Base-by-base conservation (phyloP, 306 rosid species). In the Vigna unguiculata region DNA sequence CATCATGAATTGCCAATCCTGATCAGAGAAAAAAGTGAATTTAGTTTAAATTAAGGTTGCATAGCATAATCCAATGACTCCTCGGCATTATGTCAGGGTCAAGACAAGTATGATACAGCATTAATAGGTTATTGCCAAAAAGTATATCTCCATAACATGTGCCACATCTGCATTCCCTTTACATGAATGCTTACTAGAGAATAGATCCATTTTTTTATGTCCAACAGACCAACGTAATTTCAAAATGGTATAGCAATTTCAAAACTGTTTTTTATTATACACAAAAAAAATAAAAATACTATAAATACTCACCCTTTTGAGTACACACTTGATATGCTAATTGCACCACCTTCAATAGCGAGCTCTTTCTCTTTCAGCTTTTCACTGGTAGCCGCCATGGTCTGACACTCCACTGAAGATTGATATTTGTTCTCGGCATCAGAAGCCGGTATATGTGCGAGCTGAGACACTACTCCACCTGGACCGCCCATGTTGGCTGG, bases 281-380 rank as follows among this genome's bases (percentile, higher is more conserved):
- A 30, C 24, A 21, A 67, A 53, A 20, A 40, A 34, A 71, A 52
- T 63, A 41, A 47, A 52, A 40, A 32, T 38, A 25, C 36, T 22
- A 68, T 36, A 81, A 38, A 78, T 69, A 25, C 99, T 88, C 80
- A 91, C 99, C 98, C 93, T 85, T 92, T 89, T 67, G 99, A 96
- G 84, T 89, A 96, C 53, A 80, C 94, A 21, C 93, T 96, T 28
- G 99, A 92, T 83, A 96, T 84, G 93, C 90, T 91, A 82, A 91
- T 87, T 62, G 94, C 89, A 52, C 97, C 98, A 21, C 91, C 96
- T 86, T 96, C 98, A 81, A 91, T 83, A 11, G 88, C 81, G 71
- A 88, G 86, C 30, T 91, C 97, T 48, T 93, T 92, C 85, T 88
- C 91, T 87, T 92, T 95, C 59, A 84, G 86, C 85, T 85, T 88